phyloP scores from a whole-genome alignment of 305 asterid species.

The Ajuga reptans region DNA sequence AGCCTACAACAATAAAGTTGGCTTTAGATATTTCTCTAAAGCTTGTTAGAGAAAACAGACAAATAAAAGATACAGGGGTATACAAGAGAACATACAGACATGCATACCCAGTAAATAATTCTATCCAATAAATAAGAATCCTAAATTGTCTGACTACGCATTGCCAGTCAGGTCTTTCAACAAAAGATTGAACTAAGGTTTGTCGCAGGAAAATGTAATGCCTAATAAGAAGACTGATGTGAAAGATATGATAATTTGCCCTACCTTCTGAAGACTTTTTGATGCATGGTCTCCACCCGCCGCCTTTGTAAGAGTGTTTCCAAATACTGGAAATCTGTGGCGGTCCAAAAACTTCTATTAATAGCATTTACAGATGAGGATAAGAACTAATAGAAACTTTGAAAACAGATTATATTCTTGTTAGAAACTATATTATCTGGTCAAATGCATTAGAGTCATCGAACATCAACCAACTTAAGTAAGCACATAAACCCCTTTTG shows the following conservation, averaged over 20 bases:
- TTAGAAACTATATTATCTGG: neutral
- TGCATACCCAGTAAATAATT: too few relatives aligned
- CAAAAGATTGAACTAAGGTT: too few relatives aligned
- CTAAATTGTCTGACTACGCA: too few relatives aligned
- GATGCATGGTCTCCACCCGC: constrained; percentile 81
- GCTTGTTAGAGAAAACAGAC: neutral
- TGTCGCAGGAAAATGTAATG: neutral
- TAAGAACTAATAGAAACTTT: neutral
- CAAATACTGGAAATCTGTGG: constrained; percentile 71
- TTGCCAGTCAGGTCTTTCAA: too few relatives aligned
- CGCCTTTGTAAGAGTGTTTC: constrained; percentile 70
- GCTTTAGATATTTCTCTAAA: neutral
- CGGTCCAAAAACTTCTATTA: constrained; percentile 1
- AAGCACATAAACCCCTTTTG: neutral
- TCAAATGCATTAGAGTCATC: neutral
- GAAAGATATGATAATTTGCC: neutral
- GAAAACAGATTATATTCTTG: neutral
- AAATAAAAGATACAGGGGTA: neutral
- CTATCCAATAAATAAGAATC: too few relatives aligned
- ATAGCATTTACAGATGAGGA: constrained; percentile 7
- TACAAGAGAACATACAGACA: too few relatives aligned
- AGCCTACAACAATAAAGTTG: constrained; percentile 41
- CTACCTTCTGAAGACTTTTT: constrained; percentile 59
- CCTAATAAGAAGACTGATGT: neutral
- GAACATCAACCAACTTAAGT: neutral